Base-by-base conservation (phyloP, 306 rosid species). In the Acmispon strigosus region DNA sequence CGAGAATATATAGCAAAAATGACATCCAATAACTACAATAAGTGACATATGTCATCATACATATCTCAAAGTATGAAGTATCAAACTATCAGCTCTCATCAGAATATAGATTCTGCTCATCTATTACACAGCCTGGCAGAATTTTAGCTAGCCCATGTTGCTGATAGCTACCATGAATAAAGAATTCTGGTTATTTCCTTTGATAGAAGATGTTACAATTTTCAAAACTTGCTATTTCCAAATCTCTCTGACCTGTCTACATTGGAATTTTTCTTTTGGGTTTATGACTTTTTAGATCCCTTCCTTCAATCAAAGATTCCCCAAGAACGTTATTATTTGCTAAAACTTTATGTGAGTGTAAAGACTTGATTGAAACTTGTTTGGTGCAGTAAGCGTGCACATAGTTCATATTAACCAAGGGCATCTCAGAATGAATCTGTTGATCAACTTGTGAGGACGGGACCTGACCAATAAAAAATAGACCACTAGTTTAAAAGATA, bases 371-470 rank as follows among this genome's bases (percentile, higher is more conserved):
- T 16, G 72, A 37, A 54, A 45, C 67, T 16, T 53, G 66, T 19
- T 29, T 12, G 49, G 62, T n/a, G 65, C 4, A 56, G 54, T 29
- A 36, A 69, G 44, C 44, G 43, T n/a, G 10, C 8, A 9, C 60
- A 64, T 56, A 72, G 48, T 51, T 39, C 45, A 55, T 22, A 51
- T 39, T 19, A 37, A 66, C 0, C 32, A 43, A 16, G 8, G 18
- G 56, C 7, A 68, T 29, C 37, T 32, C 20, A 47, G 54, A 63
- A 70, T 70, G 22, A 78, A 53, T 76, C 0, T 41, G 48, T 66
- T 32, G 7, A 32, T 81, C 86, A 83, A 79, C 77, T 83, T 85
- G 89, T 47, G 62, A 45, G 80, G 81, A 83, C 10, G 69, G 83
- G 84, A 74, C 72, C 74, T 37, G 70, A 69, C 17, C 18, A 24